phyloP scores from a whole-genome alignment of 176 grass and related monocot species.

The Pontederia paniculata region DNA sequence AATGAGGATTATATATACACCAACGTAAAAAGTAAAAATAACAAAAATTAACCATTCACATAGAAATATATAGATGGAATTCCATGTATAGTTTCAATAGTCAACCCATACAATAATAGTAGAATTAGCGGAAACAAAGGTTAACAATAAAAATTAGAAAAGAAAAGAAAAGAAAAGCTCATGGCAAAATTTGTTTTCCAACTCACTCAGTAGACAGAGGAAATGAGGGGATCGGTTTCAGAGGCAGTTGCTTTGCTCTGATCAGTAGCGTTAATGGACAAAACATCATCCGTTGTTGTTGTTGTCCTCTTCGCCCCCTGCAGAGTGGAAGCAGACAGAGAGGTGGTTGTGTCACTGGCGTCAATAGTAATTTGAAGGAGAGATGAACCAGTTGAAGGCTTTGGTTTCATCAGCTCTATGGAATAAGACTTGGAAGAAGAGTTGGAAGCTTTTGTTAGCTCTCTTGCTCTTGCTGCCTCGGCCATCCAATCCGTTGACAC shows the following conservation, averaged over 20 bases:
- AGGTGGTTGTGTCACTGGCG: neutral
- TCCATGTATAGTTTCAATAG: too few relatives aligned
- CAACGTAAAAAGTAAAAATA: too few relatives aligned
- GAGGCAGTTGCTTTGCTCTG: neutral
- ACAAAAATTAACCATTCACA: too few relatives aligned
- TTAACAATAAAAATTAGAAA: too few relatives aligned
- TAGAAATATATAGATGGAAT: too few relatives aligned
- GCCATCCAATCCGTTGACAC: constrained; percentile 57
- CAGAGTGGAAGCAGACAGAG: neutral
- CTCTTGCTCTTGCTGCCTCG: constrained; percentile 58
- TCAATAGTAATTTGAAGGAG: neutral
- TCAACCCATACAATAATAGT: too few relatives aligned
- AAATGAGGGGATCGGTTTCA: constrained; percentile 10
- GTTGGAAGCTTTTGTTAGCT: constrained; percentile 27
- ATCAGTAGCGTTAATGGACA: neutral
- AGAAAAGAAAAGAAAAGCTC: too few relatives aligned
- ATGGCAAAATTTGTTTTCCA: too few relatives aligned
- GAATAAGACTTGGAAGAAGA: neutral
- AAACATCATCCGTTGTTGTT: neutral
- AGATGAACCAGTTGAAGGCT: neutral
- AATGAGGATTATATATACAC: too few relatives aligned
- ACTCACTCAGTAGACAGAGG: neutral
- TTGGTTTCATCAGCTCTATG: neutral
- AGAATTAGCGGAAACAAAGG: too few relatives aligned
- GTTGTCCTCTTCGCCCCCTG: neutral